These are phyloP conservation scores for Geranomyces variabilis DNA, from an alignment of 192 early-diverging fungal genomes.

Conservation along the genomic window DNA sequence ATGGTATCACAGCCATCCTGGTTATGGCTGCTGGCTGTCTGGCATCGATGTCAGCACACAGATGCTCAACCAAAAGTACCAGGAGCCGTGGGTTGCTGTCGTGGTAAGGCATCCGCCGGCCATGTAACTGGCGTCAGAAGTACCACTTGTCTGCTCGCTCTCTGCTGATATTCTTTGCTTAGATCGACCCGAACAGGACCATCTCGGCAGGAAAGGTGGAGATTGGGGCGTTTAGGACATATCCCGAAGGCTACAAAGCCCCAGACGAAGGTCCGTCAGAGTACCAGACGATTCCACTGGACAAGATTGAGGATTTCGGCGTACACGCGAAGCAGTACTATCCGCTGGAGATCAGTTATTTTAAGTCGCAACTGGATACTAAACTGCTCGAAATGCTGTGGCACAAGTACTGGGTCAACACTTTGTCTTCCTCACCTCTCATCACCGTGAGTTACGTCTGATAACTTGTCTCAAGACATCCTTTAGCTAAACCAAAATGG, in stretches of 20 bases:
- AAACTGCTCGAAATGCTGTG: conserved; percentile 88
- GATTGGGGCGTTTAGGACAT: conserved; percentile 98
- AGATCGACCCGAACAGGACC: conserved; percentile 97
- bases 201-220: conserved; percentile 96
- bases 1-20: conserved; percentile 99
- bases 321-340: conserved; percentile 93
- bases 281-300: conserved; percentile 89
- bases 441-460: conserved; percentile 64
- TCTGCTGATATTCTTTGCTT: neutral
- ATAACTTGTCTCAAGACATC: neutral
- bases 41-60: conserved; percentile 98
- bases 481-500: neutral
- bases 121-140: neutral
- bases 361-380: conserved; percentile 88
- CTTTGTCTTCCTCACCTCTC: conserved; percentile 88
- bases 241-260: conserved; percentile 82
- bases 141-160: neutral
- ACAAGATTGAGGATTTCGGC: conserved; percentile 98
- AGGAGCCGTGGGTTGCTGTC: conserved; percentile 93
- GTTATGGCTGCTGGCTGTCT: conserved; percentile 99
- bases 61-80: conserved; percentile 90
- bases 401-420: conserved; percentile 99
- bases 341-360: conserved; percentile 85
- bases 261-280: conserved; percentile 74
- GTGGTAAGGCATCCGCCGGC: conserved; percentile 61